Evolutionary conservation across 495 filamentous ascomycete genomes (phyloP), one percentile per base, ranked within the genome.

Genomic region (Aspergillus hancockii): DNA sequence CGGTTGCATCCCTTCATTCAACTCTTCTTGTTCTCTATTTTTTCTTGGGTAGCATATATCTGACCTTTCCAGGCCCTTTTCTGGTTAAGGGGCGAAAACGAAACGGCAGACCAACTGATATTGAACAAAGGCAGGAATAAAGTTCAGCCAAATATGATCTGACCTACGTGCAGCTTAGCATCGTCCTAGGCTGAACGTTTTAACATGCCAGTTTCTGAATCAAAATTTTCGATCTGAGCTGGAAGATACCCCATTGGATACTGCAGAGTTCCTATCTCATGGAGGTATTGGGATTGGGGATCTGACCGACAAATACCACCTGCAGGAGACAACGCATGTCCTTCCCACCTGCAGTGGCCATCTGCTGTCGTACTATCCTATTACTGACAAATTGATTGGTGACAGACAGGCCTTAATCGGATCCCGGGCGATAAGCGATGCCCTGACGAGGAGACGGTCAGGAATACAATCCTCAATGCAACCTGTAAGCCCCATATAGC

Each of bases 91-190:
- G 19, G 8, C 30, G 16, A 36, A 52, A 23, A 40, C 6, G 50
- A 13, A 9, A 32, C 10, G 13, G 13, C 4, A 19, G 38, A 13
- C 5, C 19, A 28, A 41, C 12, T 40, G 51, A 53, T 40, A 25
- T 52, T n/a, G 8, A 36, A 53, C 19, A 53, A 53, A 53, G 19
- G 41, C 40, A 41, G 34, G 22, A 53, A 40, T 40, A 53, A 40
- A 22, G 32, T 31, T 53, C 9, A 8, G 19, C 32, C 23, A 38
- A 41, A 53, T 10, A 16, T 36, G 51, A 53, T 38, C 49, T 7
- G 51, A 53, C 32, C 32, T 53, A 41, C 30, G 38, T 40, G 51
- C 51, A 53, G 51, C 34, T 14, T 22, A 53, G 31, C 41, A 45
- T 36, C 18, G 16, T 38, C 31, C 18, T 34, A 14, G 31, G 22